phyloP scores from a whole-genome alignment of 2,329 filamentous ascomycete species.

The Samsoniella hepiali region DNA sequence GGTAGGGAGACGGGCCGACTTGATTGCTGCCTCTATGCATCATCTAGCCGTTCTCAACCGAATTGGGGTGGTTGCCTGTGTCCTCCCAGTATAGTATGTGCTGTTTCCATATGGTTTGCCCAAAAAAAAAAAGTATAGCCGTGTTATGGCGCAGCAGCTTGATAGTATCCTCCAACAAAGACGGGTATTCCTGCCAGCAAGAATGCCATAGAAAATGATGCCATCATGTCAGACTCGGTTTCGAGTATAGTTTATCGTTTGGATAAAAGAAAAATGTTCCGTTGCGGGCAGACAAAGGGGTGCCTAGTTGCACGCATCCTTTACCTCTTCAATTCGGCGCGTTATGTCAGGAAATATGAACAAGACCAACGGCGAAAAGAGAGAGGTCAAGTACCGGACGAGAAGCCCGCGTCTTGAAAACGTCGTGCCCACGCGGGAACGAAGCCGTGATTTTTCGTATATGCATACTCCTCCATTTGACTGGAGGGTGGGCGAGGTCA shows the following conservation, averaged over 20 bases:
- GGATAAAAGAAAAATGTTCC: neutral
- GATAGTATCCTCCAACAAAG: neutral
- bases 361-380: neutral
- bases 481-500: neutral
- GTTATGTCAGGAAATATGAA: neutral
- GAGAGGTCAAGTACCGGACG: neutral
- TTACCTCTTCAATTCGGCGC: neutral
- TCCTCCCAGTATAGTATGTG: neutral
- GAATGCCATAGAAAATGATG: neutral
- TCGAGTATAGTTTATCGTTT: neutral
- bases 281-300: neutral
- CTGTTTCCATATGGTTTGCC: neutral
- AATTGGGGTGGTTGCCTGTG: neutral
- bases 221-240: neutral
- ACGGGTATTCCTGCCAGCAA: neutral
- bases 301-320: neutral
- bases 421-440: conserved; percentile 6
- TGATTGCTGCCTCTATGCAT: neutral
- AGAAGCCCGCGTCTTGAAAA: neutral
- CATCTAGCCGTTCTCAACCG: neutral
- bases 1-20: neutral
- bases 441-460: neutral
- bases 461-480: neutral
- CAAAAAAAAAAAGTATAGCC: neutral
- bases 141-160: neutral